phyloP scores from a whole-genome alignment of 1,139 yeast species.

The Geotrichum carabidarum region DNA sequence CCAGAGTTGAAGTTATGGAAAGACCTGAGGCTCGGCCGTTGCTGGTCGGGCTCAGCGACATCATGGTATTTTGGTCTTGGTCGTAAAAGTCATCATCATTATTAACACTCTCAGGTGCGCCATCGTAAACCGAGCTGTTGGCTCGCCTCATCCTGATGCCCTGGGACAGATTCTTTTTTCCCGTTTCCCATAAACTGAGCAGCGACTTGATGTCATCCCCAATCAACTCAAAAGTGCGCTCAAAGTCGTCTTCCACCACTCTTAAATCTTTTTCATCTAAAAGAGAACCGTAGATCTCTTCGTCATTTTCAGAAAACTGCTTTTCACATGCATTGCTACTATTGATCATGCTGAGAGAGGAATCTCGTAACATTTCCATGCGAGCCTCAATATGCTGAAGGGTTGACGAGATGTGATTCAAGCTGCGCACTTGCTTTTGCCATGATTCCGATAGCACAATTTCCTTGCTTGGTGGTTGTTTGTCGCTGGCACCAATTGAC shows the following conservation, averaged over 20 bases:
- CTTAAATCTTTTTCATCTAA: not conserved
- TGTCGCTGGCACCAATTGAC: not conserved
- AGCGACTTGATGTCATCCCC: constrained; percentile 34
- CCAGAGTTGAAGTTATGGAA: too few species aligned
- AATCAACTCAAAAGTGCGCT: constrained; percentile 31
- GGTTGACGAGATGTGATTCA: constrained; percentile 30
- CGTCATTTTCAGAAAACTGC: not conserved
- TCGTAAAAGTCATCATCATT: not conserved
- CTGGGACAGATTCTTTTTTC: constrained; percentile 15
- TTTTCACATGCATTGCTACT: not conserved
- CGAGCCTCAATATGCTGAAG: constrained; percentile 38
- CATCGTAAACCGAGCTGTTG: not conserved
- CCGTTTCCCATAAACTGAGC: constrained; percentile 34
- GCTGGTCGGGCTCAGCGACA: not conserved
- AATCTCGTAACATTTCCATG: constrained; percentile 34
- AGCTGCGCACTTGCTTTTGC: constrained; percentile 24
- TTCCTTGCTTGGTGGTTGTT: not conserved
- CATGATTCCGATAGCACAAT: constrained; percentile 3
- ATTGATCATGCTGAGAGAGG: constrained; percentile 1
- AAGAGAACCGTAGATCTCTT: not conserved
- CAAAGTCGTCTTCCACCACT: not conserved
- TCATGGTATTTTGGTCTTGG: not conserved
- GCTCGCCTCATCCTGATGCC: not conserved
- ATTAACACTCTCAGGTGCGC: not conserved
- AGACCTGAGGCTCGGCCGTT: not conserved